Base-by-base conservation (phyloP, 352 stramenopile genomes). In the Globisporangium heterothallicum region DNA sequence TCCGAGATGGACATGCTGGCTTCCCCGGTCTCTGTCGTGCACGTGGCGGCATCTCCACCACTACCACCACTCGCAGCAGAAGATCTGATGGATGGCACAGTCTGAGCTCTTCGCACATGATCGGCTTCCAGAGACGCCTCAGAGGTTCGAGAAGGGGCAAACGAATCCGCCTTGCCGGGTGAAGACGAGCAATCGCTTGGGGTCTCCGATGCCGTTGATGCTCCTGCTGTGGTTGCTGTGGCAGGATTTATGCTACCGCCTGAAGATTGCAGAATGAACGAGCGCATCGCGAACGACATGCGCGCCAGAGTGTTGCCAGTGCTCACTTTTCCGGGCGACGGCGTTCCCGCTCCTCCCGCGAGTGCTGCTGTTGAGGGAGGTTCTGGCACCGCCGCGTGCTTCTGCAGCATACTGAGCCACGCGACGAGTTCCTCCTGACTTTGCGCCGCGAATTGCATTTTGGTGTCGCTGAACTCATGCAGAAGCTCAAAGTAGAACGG, bases 401-500 rank as follows among this genome's bases (percentile, higher is more conserved):
- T 70, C 45, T 81, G 65, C 5, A 92, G 64, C 12, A 71, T 62
- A 10, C 78, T 61, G 12, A 91, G 60, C 82, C 82, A 89, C 13
- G 53, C 63, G 9, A 68, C 59, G 27, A 89, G 57, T 25, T 92
- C 77, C 24, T 89, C 74, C 4, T 78, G 64, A 29, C 51, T 81
- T 62, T 68, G 74, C 10, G 82, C 82, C 18, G 79, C 72, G 49
- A 92, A 89, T 51, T 87, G 84, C 42, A 85, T 84, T 38, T 70
- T 86, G 16, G 73, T 88, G 42, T 87, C 76, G 35, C 73, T 88
- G 25, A 87, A 84, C 22, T 72, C 66, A 58, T 90, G 79, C 25
- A 72, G 52, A 27, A 92, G 70, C 58, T 92, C 82, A 58, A 92
- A 92, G 74, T 89, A 90, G 54, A 78, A 84, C 36, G 69, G 75